Evolutionary conservation across 495 filamentous ascomycete species (phyloP).

Genomic region (Aspergillus taichungensis): DNA sequence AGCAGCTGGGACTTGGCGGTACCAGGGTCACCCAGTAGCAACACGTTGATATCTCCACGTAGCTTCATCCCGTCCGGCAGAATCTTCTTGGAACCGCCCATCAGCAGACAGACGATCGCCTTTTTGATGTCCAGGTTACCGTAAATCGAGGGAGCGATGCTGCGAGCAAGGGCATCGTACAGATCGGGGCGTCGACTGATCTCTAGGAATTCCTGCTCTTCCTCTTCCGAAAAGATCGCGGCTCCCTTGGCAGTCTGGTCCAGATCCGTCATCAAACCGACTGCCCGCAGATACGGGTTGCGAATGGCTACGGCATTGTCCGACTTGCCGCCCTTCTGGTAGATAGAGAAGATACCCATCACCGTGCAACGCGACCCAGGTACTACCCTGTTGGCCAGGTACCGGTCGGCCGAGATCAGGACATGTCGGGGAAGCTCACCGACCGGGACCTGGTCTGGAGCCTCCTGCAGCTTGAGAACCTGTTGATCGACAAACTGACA

Average conservation of each 20-base stretch:
- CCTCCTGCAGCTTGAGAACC: constrained; percentile 96
- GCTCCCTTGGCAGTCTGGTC: constrained; percentile 85
- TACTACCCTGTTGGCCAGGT: constrained; percentile 91
- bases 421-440: constrained; percentile 95
- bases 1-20: constrained; percentile 97
- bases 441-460: constrained; percentile 95
- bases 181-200: constrained; percentile 85
- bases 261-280: constrained; percentile 83
- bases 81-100: constrained; percentile 98
- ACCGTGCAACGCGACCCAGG: constrained; percentile 91
- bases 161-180: constrained; percentile 81
- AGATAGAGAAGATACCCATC: constrained; percentile 98
- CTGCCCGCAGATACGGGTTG: constrained; percentile 91
- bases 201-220: constrained; percentile 95
- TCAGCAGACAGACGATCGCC: constrained; percentile 88
- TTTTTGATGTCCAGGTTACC: constrained; percentile 97
- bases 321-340: constrained; percentile 83
- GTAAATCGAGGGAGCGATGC: constrained; percentile 96
- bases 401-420: constrained; percentile 87
- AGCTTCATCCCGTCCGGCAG: constrained; percentile 98
- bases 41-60: constrained; percentile 96
- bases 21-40: constrained; percentile 94
- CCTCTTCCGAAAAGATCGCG: constrained; percentile 82
- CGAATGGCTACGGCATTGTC: constrained; percentile 86
- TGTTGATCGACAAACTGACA: constrained; percentile 97